Percentiles rank a stretch among this genome's conserved stretches.
Conservation (phyloP, 306 rosid genomes). For the Abrus pulchellus region DNA sequence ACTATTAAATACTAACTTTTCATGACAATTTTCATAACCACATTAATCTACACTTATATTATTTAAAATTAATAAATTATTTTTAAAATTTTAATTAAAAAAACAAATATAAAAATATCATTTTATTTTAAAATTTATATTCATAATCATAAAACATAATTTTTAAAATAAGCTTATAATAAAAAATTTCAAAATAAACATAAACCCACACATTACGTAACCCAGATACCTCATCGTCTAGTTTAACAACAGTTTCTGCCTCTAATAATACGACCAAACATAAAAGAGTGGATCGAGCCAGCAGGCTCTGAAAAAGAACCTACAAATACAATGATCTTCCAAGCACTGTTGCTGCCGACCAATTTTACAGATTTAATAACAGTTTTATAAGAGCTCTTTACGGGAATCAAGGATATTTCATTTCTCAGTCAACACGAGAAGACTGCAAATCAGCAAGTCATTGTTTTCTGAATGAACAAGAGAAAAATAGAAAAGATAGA, state of each 20-base stretch:
- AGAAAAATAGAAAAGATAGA: conserved; percentile 27
- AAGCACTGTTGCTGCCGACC: background rate
- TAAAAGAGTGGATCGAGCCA: background rate
- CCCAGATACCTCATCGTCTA: too few species aligned
- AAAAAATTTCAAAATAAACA: too few species aligned
- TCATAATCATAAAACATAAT: too few species aligned
- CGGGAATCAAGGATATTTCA: conserved; percentile 56
- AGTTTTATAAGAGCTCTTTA: conserved; percentile 44
- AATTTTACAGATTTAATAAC: conserved; percentile 11
- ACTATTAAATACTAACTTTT: too few species aligned
- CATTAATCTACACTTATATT: too few species aligned
- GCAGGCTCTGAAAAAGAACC: background rate
- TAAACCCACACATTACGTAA: too few species aligned
- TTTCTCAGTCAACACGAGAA: conserved; percentile 55
- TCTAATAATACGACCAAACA: background rate
- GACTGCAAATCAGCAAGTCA: conserved; percentile 66
- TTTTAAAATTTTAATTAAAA: too few species aligned
- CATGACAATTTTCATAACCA: too few species aligned
- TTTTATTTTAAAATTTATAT: too few species aligned
- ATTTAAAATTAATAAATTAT: too few species aligned
- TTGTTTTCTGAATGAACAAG: conserved; percentile 56
- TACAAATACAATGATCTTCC: background rate
- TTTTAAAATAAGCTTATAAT: too few species aligned
- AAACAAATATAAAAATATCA: too few species aligned
- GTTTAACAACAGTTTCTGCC: background rate